Base-by-base conservation (phyloP, 1,284 basidiomycete genomes). In the Wallemia hederae region DNA sequence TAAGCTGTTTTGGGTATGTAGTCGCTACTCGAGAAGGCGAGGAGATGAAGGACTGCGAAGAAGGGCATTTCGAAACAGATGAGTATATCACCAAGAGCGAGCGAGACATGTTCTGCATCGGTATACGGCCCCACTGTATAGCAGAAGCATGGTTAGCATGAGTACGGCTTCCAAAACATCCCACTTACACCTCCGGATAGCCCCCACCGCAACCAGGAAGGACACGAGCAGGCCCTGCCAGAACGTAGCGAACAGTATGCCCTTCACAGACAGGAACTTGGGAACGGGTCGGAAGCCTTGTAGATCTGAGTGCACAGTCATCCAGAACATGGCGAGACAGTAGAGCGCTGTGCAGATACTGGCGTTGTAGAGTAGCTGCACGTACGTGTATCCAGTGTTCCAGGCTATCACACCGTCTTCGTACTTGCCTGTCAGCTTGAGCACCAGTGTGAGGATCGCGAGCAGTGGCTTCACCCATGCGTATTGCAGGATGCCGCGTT, bases 1-100 rank as follows among this genome's bases (percentile, higher is more conserved):
- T 77, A 74, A 26, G 79, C 71, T 2, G 75, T 71, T 0, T 76
- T 71, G 67, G 85, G 81, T 65, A 85, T 78, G 68, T 86, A 94
- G 70, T 96, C 90, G 59, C 76, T 81, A 65, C 81, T 78, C 1
- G 82, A 79, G 69, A 91, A 92, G 27, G 88, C 88, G 66, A 81
- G 90, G 71, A 83, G 78, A 71, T 98, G 94, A 1, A 87, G 84
- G 58, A 96, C 75, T 0, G 94, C 91, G 68, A 99, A 99, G 62
- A 97, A 72, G 0, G 92, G 91, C 92, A 99, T 97, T 72, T 99
- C 92, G 62, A 94, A 75, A 72, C 89, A 94, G 66, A 97, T 88
- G 62, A 94, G 75, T 9, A 82, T 81, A 70, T 94, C 90, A 19
- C 83, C 87, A 61, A 94, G 76, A 0, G 86, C 91, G 22, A 92